Conservation (phyloP, 805 yeast genomes). For the Metschnikowia reukaufii region DNA sequence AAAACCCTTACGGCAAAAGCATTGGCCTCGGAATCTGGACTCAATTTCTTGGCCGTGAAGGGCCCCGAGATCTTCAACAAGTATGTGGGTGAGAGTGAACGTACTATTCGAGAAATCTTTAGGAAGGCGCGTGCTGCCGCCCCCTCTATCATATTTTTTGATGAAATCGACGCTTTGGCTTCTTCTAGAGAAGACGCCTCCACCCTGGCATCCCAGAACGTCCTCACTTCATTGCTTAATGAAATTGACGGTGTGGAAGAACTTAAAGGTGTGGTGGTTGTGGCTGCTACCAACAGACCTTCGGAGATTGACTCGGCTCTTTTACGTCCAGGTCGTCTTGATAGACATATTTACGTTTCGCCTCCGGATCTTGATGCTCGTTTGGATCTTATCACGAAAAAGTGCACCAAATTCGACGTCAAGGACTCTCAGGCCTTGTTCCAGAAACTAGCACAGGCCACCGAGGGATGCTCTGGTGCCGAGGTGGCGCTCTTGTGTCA, state of each 20-base stretch:
- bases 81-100: slow-evolving; percentile 94
- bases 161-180: slow-evolving; percentile 93
- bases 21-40: slow-evolving; percentile 95
- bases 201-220: slow-evolving; percentile 77
- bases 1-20: slow-evolving; percentile 95
- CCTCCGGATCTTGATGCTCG: slow-evolving; percentile 90
- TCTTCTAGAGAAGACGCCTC: slow-evolving; percentile 65
- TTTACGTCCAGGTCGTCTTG: slow-evolving; percentile 93
- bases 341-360: slow-evolving; percentile 86
- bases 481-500: slow-evolving; percentile 90
- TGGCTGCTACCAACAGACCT: slow-evolving; percentile 97
- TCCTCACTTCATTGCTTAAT: slow-evolving; percentile 83
- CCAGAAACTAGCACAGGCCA: slow-evolving; percentile 52
- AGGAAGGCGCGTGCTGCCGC: slow-evolving; percentile 88
- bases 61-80: slow-evolving; percentile 95
- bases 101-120: slow-evolving; percentile 91
- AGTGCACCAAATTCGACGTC: slow-evolving; percentile 63
- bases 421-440: slow-evolving; percentile 44
- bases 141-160: slow-evolving; percentile 94
- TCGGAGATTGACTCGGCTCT: slow-evolving; percentile 90
- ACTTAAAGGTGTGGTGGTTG: slow-evolving; percentile 85
- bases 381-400: slow-evolving; percentile 69
- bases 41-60: slow-evolving; percentile 91
- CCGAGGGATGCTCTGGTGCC: slow-evolving; percentile 96
- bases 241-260: slow-evolving; percentile 98